Evolutionary conservation across 495 filamentous ascomycete genomes (phyloP), one percentile per base, ranked within the genome.

Genomic region (Cercophora samala): DNA sequence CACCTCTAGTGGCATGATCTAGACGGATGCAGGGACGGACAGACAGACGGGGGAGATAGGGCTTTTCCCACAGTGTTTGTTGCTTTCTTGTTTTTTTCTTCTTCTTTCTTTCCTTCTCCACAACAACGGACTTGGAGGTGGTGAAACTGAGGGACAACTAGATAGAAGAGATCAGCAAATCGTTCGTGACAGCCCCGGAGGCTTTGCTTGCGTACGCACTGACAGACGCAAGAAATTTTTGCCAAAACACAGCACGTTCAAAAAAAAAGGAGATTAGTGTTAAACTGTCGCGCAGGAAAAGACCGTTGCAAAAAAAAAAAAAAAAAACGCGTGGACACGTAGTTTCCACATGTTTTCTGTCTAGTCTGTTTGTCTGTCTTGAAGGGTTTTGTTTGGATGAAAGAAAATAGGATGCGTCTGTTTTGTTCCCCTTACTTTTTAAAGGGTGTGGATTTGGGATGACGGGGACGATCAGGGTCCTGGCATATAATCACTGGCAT

Each of bases 1-100:
- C 66, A 86, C 87, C 76, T 94, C 89, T 29, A 96, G 80, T 67
- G 80, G 66, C 80, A 83, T 83, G 29, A 58, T 62, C 15, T 23
- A 56, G 22, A 23, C 51, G 61, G 51, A 42, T 56, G 46, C 63
- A 25, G 66, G 53, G 67, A 64, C 18, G 15, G 42, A 19, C 1
- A 32, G 67, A 64, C 18, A 19, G 42, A 19, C 1, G 37, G 9
- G 21, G 3, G 37, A 64, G 22, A 18, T 24, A 24, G 5, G 26
- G 32, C 18, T 68, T 62, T 64, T 21, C 19, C n/a, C 5, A n/a
- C 37, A 55, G 8, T 58, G 19, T 58, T 6, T 58, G 11, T 23
- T 58, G 9, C n/a, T n/a, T n/a, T n/a, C n/a, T 24, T 60, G 22
- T 18, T 60, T 60, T 24, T 5, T 60, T 60, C 11, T 13, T 60